Conservation (phyloP, 73 alveolate genomes). For the Loxodes magnus region DNA sequence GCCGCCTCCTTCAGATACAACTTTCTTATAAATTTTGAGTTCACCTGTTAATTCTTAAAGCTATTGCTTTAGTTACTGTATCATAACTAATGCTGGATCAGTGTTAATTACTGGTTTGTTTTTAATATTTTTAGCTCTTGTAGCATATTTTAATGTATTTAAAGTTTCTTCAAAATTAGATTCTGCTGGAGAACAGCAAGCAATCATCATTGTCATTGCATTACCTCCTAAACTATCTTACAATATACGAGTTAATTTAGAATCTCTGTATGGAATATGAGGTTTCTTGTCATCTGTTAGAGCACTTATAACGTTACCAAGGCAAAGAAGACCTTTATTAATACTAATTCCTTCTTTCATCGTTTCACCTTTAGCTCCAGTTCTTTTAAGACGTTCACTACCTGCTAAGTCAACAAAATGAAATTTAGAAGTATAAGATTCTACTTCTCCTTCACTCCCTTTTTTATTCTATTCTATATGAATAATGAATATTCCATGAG, state of each 20-base stretch:
- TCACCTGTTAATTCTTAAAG: conserved; percentile 27
- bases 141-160: conserved; percentile 88
- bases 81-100: conserved; percentile 70
- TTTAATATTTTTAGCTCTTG: conserved; percentile 87
- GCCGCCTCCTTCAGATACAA: conserved; percentile 9
- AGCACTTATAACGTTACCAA: conserved; percentile 91
- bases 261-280: conserved; percentile 94
- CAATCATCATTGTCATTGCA: conserved; percentile 89
- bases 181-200: conserved; percentile 94
- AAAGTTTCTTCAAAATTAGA: conserved; percentile 86
- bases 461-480: conserved; percentile 61
- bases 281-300: conserved; percentile 67
- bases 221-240: conserved; percentile 97
- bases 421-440: conserved; percentile 76
- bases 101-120: conserved; percentile 73
- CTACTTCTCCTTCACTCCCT: conserved; percentile 55
- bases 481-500: conserved; percentile 93
- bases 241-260: conserved; percentile 90
- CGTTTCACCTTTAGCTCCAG: conserved; percentile 73
- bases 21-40: conserved; percentile 19
- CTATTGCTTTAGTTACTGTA: conserved; percentile 50
- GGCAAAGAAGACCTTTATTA: conserved; percentile 76
- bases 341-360: conserved; percentile 89
- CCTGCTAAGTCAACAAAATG: conserved; percentile 98
- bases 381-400: conserved; percentile 85